Evolutionary conservation across 805 yeast genomes (phyloP).

Genomic region (Saccharomycopsis vini): DNA sequence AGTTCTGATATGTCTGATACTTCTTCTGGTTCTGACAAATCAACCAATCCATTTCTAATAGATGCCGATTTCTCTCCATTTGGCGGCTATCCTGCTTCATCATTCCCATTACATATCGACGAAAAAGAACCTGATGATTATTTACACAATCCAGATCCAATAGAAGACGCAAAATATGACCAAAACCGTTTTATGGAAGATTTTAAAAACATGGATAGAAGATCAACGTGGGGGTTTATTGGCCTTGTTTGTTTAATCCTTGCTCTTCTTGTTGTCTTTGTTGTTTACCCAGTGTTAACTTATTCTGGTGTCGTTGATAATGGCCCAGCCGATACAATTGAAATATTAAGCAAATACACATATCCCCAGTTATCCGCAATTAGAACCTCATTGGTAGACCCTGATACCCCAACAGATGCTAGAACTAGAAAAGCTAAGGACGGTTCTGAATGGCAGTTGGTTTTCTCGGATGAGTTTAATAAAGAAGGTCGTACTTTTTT

Average conservation of each 20-base stretch:
- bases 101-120: slow-evolving; percentile 83
- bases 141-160: slow-evolving; percentile 92
- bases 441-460: slow-evolving; percentile 67
- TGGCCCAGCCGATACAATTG: slow-evolving; percentile 24
- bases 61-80: slow-evolving; percentile 77
- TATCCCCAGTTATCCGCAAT: slow-evolving; percentile 47
- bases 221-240: slow-evolving; percentile 52
- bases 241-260: slow-evolving; percentile 50
- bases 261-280: slow-evolving; percentile 60
- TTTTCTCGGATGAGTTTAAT: slow-evolving; percentile 86
- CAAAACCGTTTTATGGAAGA: slow-evolving; percentile 58
- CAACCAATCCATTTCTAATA: slow-evolving; percentile 35
- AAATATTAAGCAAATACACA: slow-evolving; percentile 36
- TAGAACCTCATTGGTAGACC: slow-evolving; percentile 46
- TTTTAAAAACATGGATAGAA: slow-evolving; percentile 54
- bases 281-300: slow-evolving; percentile 76
- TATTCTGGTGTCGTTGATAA: slow-evolving; percentile 56
- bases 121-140: slow-evolving; percentile 95
- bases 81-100: slow-evolving; percentile 93
- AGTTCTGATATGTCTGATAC: slow-evolving; percentile 18
- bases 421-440: slow-evolving; percentile 41
- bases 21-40: slow-evolving; percentile 21
- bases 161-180: slow-evolving; percentile 80
- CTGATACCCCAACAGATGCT: slow-evolving; percentile 51
- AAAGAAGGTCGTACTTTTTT: slow-evolving; percentile 85